Conservation (phyloP, 2,329 filamentous ascomycete species). For the Trichoderma simmonsii region DNA sequence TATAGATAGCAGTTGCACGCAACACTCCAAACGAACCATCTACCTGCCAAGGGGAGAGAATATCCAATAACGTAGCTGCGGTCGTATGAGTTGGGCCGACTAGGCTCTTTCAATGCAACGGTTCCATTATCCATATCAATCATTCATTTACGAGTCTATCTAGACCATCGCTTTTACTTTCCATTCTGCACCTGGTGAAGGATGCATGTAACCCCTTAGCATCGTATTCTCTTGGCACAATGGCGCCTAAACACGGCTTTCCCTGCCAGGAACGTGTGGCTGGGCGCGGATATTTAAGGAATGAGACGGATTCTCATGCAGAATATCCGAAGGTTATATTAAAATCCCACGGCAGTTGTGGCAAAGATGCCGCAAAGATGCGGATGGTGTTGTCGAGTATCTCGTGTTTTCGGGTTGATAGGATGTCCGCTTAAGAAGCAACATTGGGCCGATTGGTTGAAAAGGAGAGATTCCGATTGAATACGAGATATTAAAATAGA, state of each 20-base stretch:
- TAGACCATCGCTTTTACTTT: neutral
- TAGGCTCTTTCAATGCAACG: neutral
- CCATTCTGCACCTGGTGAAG: neutral
- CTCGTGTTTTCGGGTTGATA: neutral
- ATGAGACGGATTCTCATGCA: neutral
- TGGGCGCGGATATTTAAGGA: neutral
- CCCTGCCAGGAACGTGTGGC: neutral
- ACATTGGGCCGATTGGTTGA: neutral
- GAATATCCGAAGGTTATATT: neutral
- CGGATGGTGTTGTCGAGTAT: accelerated
- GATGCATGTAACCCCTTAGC: neutral
- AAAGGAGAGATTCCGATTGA: neutral
- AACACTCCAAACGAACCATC: neutral
- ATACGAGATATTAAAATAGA: neutral
- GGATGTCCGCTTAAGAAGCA: neutral
- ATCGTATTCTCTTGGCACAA: neutral
- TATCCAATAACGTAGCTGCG: neutral
- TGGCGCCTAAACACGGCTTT: neutral
- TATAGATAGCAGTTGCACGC: neutral
- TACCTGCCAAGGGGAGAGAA: accelerated
- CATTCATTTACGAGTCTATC: neutral
- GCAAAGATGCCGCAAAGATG: neutral
- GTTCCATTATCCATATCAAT: neutral
- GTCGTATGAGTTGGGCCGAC: neutral
- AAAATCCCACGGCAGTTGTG: neutral